Percentiles rank a stretch among this genome's conserved stretches.
Conservation (phyloP, 2,329 filamentous ascomycete genomes). For the Neonectria hederae region DNA sequence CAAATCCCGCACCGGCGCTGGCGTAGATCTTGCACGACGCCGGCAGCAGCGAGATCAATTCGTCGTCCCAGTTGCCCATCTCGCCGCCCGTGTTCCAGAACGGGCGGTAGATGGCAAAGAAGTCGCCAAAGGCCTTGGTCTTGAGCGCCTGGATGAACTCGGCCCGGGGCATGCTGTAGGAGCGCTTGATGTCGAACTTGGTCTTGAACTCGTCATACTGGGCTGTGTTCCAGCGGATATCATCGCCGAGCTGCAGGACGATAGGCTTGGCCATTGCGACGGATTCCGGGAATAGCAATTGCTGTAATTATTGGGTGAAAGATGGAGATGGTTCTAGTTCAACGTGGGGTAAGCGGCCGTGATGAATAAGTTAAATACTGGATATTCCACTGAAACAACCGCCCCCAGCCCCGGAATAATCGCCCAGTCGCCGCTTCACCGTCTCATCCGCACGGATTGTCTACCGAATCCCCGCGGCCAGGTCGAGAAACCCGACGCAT, state of each 20-base stretch:
- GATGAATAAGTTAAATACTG: constrained; percentile 8
- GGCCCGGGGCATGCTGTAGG: constrained; percentile 39
- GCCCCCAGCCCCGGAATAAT: constrained; percentile 17
- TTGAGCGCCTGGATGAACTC: constrained; percentile 41
- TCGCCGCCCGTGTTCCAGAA: constrained; percentile 43
- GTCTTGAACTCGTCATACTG: constrained; percentile 35
- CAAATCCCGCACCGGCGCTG: constrained; percentile 41
- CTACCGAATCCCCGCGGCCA: constrained; percentile 31
- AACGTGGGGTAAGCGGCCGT: not conserved
- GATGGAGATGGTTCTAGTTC: not conserved
- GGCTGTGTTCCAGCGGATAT: constrained; percentile 42
- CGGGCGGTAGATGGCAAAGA: constrained; percentile 40
- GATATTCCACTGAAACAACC: not conserved
- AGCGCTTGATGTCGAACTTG: constrained; percentile 39
- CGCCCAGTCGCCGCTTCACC: not conserved
- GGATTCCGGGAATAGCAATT: not conserved
- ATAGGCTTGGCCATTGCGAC: constrained; percentile 38
- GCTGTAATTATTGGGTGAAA: not conserved
- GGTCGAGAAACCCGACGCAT: constrained; percentile 28
- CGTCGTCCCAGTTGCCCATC: constrained; percentile 43
- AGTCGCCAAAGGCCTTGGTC: constrained; percentile 37
- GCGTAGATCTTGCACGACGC: constrained; percentile 39
- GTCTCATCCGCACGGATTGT: constrained; percentile 24
- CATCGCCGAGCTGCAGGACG: constrained; percentile 42
- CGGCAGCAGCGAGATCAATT: constrained; percentile 35